phyloP scores from a whole-genome alignment of 2,329 filamentous ascomycete genomes.

The Pseudogymnoascus sp. region DNA sequence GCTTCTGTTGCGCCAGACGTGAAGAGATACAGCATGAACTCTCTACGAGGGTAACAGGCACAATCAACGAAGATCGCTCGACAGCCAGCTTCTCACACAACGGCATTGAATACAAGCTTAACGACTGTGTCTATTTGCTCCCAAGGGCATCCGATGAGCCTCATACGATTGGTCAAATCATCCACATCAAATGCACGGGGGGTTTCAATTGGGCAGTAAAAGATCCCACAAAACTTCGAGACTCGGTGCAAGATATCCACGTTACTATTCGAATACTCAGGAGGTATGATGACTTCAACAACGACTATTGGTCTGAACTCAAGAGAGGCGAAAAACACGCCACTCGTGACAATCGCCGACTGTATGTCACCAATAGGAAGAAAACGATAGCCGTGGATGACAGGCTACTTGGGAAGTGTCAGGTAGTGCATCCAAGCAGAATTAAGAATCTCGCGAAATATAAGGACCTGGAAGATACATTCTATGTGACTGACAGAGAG shows the following conservation, averaged over 20 bases:
- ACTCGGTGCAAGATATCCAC: background rate
- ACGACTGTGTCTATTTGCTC: background rate
- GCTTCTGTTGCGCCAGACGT: background rate
- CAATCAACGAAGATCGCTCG: background rate
- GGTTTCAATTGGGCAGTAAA: background rate
- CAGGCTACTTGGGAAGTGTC: slow-evolving; percentile 18
- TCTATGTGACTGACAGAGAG: slow-evolving; percentile 17
- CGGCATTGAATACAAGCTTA: background rate
- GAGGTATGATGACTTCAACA: background rate
- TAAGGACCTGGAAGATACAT: slow-evolving; percentile 18
- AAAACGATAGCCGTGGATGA: background rate
- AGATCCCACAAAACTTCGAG: background rate
- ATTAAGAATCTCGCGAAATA: slow-evolving; percentile 17
- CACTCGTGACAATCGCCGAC: slow-evolving; percentile 15
- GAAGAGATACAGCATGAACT: background rate
- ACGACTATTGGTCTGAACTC: slow-evolving; percentile 1
- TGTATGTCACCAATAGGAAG: slow-evolving; percentile 12
- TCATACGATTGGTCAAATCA: background rate
- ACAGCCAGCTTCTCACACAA: background rate
- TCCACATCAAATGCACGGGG: background rate
- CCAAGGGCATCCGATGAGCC: background rate
- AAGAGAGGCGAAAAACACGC: background rate
- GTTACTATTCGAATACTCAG: background rate
- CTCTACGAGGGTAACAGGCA: background rate
- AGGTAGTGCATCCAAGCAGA: slow-evolving; percentile 14